Conservation (phyloP, 2,329 filamentous ascomycete genomes). For the Amphichorda felina region DNA sequence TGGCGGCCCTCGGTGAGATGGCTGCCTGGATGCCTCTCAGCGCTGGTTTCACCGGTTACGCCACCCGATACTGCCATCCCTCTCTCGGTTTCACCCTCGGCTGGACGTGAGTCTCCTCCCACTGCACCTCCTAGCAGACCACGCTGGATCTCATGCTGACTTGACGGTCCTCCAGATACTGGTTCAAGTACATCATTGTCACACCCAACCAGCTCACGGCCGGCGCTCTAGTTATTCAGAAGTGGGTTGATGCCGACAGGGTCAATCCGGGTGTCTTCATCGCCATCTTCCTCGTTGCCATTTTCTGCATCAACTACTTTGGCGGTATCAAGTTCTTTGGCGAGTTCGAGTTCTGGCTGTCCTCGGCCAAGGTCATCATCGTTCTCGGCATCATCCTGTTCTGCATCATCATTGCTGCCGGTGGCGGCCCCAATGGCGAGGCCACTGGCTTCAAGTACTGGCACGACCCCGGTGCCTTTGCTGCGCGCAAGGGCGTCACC, state of each 20-base stretch:
- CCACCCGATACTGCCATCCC: constrained; percentile 67
- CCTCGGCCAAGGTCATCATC: constrained; percentile 56
- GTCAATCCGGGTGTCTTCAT: constrained; percentile 76
- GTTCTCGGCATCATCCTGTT: constrained; percentile 56
- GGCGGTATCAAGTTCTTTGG: constrained; percentile 54
- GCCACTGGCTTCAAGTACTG: constrained; percentile 56
- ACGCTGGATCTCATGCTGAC: constrained; percentile 6
- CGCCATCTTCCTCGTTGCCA: constrained; percentile 52
- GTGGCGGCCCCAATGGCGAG: constrained; percentile 52
- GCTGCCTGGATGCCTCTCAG: constrained; percentile 69
- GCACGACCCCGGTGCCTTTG: constrained; percentile 41
- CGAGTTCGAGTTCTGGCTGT: constrained; percentile 51
- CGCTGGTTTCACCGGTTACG: constrained; percentile 73
- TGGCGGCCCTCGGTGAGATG: constrained; percentile 77
- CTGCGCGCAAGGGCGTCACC: constrained; percentile 1
- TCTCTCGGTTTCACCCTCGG: constrained; percentile 71
- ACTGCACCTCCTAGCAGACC: background rate
- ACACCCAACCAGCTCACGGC: constrained; percentile 80
- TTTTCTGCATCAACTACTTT: constrained; percentile 53
- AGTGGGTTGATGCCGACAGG: constrained; percentile 53
- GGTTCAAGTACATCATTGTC: constrained; percentile 74
- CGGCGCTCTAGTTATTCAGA: constrained; percentile 65
- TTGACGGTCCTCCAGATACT: constrained; percentile 33
- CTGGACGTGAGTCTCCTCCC: constrained; percentile 47
- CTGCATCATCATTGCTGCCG: constrained; percentile 49